Evolutionary conservation across 2,329 filamentous ascomycete genomes (phyloP), one percentile per base, ranked within the genome.

Genomic region (Cytospora chrysosperma): DNA sequence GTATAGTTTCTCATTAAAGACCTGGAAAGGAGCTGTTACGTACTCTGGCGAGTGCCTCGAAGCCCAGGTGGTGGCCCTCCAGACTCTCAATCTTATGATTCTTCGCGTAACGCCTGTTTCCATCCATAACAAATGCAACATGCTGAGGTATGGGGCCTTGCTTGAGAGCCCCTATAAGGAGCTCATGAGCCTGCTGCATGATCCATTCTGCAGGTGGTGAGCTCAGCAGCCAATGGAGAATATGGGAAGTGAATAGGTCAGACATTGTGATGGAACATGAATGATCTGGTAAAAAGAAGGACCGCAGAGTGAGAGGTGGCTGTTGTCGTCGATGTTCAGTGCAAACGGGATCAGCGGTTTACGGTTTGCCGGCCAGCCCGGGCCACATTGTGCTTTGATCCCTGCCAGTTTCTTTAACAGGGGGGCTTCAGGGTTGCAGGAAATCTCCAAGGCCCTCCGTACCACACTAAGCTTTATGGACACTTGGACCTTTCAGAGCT

Each of bases 121-220:
- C 95, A 75, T 99, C 95, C 95, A 99, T 99, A 70, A 97, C 94
- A 73, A 99, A 99, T n/a, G 95, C 95, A 65, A 99, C 87, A 85
- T 99, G 95, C 72, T 92, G 88, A 12, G 95, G 95, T 61, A 99
- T 89, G 2, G 93, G 92, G 0, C 95, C 95, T 77, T 97, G 94
- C 72, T 89, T 89, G 60, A 98, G 79, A 56, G 93, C 90, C 61
- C 92, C 92, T 70, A 99, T 95, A 67, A 98, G 83, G 57, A 97
- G 80, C 74, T 96, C 91, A 67, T 92, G 88, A 24, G 96, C 78
- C 70, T 89, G 87, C 65, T 86, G 87, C 65, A 96, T 82, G n/a
- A 85, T 86, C 89, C 92, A 97, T 85, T 97, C 93, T 70, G 92
- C 88, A 0, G 95, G 95, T 17, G 95, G 95, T 51, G 93, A 97